phyloP scores from a whole-genome alignment of 2,329 filamentous ascomycete species.

The Xylariaceae sp. region DNA sequence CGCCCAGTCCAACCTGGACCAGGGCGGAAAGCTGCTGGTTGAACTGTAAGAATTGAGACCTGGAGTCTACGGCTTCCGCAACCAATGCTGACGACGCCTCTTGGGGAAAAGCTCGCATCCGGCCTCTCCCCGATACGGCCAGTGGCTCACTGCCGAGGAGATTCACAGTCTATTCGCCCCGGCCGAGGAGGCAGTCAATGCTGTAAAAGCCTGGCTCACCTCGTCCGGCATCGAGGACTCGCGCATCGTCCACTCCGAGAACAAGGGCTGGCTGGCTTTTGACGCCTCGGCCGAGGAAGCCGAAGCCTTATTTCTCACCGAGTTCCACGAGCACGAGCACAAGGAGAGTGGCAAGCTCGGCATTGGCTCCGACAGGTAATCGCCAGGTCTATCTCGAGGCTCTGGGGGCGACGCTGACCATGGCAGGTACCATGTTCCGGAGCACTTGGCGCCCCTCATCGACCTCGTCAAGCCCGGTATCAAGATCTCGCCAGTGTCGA shows the following conservation, averaged over 20 bases:
- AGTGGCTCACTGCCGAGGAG: background rate
- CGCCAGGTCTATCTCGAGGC: too few relatives aligned
- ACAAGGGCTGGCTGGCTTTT: background rate
- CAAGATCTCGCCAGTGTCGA: constrained; percentile 24
- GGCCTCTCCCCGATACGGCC: background rate
- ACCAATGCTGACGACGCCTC: too few relatives aligned
- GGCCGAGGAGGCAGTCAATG: background rate
- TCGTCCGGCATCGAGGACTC: background rate
- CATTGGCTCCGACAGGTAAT: too few relatives aligned
- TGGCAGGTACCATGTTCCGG: too few relatives aligned
- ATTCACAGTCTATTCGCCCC: background rate
- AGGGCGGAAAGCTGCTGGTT: background rate
- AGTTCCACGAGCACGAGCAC: background rate
- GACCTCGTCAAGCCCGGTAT: constrained; percentile 44
- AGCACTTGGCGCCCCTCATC: too few relatives aligned
- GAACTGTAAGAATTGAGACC: background rate
- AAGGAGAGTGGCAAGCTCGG: too few relatives aligned
- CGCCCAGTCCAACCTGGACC: background rate
- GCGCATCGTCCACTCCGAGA: background rate
- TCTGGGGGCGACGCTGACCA: too few relatives aligned
- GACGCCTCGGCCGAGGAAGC: too few relatives aligned
- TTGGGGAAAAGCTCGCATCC: too few relatives aligned
- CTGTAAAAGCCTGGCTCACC: background rate
- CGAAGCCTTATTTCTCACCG: background rate
- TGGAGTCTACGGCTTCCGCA: too few relatives aligned